These are phyloP conservation scores for Aureobasidium mangrovei DNA, from an alignment of 2,329 filamentous ascomycete genomes.

Conservation along the genomic window DNA sequence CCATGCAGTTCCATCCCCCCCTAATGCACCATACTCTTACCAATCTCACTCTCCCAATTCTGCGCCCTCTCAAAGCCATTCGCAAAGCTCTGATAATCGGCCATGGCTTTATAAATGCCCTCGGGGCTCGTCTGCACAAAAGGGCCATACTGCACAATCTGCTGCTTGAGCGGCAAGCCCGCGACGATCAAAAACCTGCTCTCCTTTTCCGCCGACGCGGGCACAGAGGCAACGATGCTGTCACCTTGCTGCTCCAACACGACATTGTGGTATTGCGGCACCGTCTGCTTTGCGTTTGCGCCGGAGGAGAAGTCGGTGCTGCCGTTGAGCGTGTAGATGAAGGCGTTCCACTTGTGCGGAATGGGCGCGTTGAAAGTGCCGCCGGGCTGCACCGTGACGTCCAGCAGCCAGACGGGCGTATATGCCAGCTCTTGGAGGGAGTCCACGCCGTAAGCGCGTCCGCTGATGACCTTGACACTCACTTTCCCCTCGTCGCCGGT, in stretches of 20 bases:
- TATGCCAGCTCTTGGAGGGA: slow-evolving; percentile 86
- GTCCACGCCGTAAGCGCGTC: slow-evolving; percentile 73
- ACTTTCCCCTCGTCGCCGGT: slow-evolving; percentile 64
- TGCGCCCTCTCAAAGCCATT: slow-evolving; percentile 76
- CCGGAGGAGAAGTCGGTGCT: slow-evolving; percentile 54
- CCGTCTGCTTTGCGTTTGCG: slow-evolving; percentile 38
- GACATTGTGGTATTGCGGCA: slow-evolving; percentile 74
- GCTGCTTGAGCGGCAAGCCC: slow-evolving; percentile 70
- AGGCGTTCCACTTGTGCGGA: slow-evolving; percentile 78
- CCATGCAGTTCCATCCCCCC: no score
- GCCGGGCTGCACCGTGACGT: slow-evolving; percentile 71
- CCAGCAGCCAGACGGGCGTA: slow-evolving; percentile 93
- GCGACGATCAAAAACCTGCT: slow-evolving; percentile 63
- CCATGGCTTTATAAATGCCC: slow-evolving; percentile 66
- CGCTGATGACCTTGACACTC: slow-evolving; percentile 81
- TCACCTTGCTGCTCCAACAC: slow-evolving; percentile 79
- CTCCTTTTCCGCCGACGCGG: slow-evolving; percentile 52
- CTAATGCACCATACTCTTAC: slow-evolving; percentile 55
- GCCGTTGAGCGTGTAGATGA: slow-evolving; percentile 77
- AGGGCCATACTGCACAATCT: slow-evolving; percentile 74
- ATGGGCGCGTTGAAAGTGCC: slow-evolving; percentile 66
- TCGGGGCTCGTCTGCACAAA: slow-evolving; percentile 69
- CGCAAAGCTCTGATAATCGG: slow-evolving; percentile 61
- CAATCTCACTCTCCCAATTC: slow-evolving; percentile 80
- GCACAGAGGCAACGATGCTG: slow-evolving; percentile 61